A percentile compares a stretch with the other conserved stretches of the same genome.
Conservation (phyloP, 352 stramenopile genomes). For the Pythium graminicola region DNA sequence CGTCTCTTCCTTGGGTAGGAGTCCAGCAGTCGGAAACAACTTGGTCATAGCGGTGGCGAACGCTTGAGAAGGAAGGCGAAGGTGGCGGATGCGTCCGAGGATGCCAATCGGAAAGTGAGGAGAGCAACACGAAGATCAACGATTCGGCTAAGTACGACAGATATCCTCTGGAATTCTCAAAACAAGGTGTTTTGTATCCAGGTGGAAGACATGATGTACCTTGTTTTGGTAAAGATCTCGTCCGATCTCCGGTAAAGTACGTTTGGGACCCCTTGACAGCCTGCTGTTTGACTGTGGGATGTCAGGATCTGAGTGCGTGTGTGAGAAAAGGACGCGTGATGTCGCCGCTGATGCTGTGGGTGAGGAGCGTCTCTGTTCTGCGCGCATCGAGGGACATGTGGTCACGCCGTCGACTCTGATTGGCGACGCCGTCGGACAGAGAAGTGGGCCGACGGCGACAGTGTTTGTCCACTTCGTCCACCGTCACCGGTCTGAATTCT, state of each 20-base stretch:
- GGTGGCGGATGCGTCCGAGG: too few species aligned
- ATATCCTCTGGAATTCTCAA: neutral
- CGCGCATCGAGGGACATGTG: conserved; percentile 6
- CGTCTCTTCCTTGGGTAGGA: conserved; percentile 91
- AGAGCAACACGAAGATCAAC: neutral
- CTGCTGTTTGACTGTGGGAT: conserved; percentile 14
- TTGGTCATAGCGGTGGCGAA: conserved; percentile 28
- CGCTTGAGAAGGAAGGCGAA: neutral
- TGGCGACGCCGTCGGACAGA: neutral
- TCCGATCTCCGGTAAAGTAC: conserved; percentile 12
- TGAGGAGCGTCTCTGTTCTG: conserved; percentile 12
- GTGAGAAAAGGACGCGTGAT: neutral
- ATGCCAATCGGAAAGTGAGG: conserved; percentile 11
- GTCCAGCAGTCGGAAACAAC: conserved; percentile 50
- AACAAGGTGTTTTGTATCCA: conserved; percentile 9
- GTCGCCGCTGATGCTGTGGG: conserved; percentile 12
- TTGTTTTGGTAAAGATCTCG: conserved; percentile 17
- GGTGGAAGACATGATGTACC: neutral
- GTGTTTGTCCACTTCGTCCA: conserved; percentile 1
- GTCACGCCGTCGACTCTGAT: conserved; percentile 1
- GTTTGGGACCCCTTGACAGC: conserved; percentile 4
- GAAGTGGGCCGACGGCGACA: neutral
- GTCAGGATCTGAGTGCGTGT: neutral
- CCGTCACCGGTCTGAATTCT: neutral
- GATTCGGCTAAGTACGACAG: conserved; percentile 10